Percentiles rank a stretch among this genome's conserved stretches.
Evolutionary conservation across 192 early-diverging fungal species (phyloP).

Genomic region (Phlyctochytrium arcticum): DNA sequence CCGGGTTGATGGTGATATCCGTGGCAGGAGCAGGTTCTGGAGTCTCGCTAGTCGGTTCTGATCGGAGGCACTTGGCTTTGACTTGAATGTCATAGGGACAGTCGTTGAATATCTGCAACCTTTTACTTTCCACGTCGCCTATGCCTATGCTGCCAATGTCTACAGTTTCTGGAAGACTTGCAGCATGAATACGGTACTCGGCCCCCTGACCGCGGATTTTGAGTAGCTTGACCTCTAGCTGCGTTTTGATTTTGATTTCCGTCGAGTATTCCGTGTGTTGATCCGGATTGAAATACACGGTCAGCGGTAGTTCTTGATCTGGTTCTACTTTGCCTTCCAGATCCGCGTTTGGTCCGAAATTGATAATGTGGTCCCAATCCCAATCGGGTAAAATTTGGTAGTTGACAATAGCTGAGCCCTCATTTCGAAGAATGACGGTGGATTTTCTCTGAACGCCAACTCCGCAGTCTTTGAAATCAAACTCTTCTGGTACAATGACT

Average conservation of each 20-base stretch:
- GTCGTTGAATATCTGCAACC: slow-evolving; percentile 22
- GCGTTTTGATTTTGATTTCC: slow-evolving; percentile 31
- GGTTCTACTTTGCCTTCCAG: slow-evolving; percentile 32
- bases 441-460: slow-evolving; percentile 23
- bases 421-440: slow-evolving; percentile 29
- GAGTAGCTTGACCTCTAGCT: slow-evolving; percentile 31
- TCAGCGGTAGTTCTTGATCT: slow-evolving; percentile 16
- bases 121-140: slow-evolving; percentile 11
- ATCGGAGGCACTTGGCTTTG: background rate
- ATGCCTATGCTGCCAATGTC: slow-evolving; percentile 33
- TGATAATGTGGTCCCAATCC: slow-evolving; percentile 33
- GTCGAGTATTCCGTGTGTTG: slow-evolving; percentile 18
- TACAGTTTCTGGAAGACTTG: slow-evolving; percentile 27
- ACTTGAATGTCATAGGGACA: slow-evolving; percentile 22
- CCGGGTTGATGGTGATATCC: background rate
- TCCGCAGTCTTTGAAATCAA: slow-evolving; percentile 44
- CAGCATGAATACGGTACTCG: slow-evolving; percentile 30
- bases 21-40: slow-evolving; percentile 2
- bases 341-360: slow-evolving; percentile 9
- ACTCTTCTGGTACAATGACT: slow-evolving; percentile 15
- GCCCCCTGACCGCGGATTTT: slow-evolving; percentile 29
- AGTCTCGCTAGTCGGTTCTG: background rate
- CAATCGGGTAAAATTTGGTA: slow-evolving; percentile 37
- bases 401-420: slow-evolving; percentile 39
- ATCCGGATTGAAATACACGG: slow-evolving; percentile 31